A percentile compares a stretch with the other conserved stretches of the same genome.
phyloP scores from a whole-genome alignment of 345 rosid species.

The Nasturtium officinale region DNA sequence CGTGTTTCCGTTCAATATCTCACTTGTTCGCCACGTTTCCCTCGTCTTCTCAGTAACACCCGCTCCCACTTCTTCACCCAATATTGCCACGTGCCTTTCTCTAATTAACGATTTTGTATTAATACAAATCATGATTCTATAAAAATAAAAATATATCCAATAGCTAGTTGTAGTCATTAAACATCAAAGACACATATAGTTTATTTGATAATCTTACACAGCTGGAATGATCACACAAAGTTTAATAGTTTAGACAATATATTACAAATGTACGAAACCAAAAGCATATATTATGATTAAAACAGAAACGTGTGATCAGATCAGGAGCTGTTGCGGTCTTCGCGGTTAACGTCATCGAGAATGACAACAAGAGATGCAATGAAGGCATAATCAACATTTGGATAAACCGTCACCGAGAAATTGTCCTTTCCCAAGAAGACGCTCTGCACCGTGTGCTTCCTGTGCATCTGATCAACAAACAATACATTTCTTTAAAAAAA shows the following conservation, averaged over 20 bases:
- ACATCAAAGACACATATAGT: not conserved
- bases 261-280: not conserved
- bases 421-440: constrained; percentile 48
- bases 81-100: not conserved
- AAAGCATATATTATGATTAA: not conserved
- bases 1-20: constrained; percentile 25
- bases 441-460: constrained; percentile 45
- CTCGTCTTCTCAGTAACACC: constrained; percentile 36
- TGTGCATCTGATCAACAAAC: constrained; percentile 38
- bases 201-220: not conserved
- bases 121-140: not conserved
- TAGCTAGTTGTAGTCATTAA: not conserved
- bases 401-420: constrained; percentile 49
- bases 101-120: not conserved
- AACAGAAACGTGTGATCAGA: not conserved
- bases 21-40: constrained; percentile 34
- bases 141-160: not conserved
- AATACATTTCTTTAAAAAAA: no score
- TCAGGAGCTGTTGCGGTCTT: constrained; percentile 23
- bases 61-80: constrained; percentile 13
- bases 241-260: not conserved
- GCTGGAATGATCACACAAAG: not conserved
- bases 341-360: constrained; percentile 53
- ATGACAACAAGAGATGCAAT: constrained; percentile 51
- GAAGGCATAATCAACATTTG: constrained; percentile 49